A percentile compares a stretch with the other conserved stretches of the same genome.
Evolutionary conservation across 2,329 filamentous ascomycete species (phyloP).

Genomic region (Colletotrichum tabaci): DNA sequence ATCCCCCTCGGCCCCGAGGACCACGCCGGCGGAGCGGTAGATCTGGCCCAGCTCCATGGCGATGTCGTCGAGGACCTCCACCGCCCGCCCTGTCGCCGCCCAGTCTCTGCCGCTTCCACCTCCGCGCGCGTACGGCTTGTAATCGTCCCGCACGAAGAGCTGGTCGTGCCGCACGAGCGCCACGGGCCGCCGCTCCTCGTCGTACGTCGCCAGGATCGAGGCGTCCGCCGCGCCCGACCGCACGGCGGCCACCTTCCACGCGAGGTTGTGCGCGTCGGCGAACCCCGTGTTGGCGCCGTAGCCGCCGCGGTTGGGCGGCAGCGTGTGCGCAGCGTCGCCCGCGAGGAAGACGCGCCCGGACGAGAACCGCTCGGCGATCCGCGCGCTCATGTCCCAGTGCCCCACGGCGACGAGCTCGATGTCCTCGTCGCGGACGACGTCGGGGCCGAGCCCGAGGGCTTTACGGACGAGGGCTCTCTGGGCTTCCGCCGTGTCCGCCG

Average conservation of each 20-base stretch:
- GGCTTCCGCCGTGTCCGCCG: not conserved
- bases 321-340: constrained; percentile 43
- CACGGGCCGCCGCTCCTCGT: constrained; percentile 55
- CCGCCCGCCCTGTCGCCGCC: constrained; percentile 17
- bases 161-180: constrained; percentile 48
- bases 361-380: constrained; percentile 19
- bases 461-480: constrained; percentile 20
- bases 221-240: constrained; percentile 44
- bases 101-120: constrained; percentile 29
- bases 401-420: constrained; percentile 44
- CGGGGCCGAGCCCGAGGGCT: constrained; percentile 1
- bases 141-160: constrained; percentile 46
- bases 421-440: constrained; percentile 31
- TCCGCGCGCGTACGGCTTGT: constrained; percentile 31
- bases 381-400: constrained; percentile 45
- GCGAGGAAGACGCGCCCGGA: constrained; percentile 38
- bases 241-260: constrained; percentile 59
- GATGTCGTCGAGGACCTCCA: constrained; percentile 6
- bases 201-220: constrained; percentile 55
- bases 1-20: not conserved
- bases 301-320: constrained; percentile 28
- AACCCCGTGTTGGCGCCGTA: constrained; percentile 46
- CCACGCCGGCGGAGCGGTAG: constrained; percentile 11
- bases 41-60: constrained; percentile 29
- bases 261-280: constrained; percentile 58